These are phyloP conservation scores for Fusarium sp. DNA, from an alignment of 2,329 filamentous ascomycete species.

Conservation along the genomic window DNA sequence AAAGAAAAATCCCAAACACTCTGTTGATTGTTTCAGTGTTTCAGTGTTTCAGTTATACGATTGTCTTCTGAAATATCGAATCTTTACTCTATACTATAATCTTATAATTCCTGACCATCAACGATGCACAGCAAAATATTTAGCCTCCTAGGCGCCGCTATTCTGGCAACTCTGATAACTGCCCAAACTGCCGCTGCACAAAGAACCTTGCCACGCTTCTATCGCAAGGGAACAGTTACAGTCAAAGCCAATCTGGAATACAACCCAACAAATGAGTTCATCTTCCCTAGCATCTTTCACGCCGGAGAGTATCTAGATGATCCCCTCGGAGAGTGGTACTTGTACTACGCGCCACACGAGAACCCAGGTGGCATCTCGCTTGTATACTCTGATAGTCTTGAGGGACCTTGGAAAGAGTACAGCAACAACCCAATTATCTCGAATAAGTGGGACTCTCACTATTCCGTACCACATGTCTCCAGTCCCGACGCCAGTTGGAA, in stretches of 20 bases:
- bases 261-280: constrained; percentile 49
- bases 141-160: not conserved
- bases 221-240: constrained; percentile 42
- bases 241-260: constrained; percentile 41
- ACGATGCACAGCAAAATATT: not conserved
- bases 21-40: not conserved
- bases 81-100: too few relatives aligned
- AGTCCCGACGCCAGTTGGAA: constrained; percentile 36
- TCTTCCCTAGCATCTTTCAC: constrained; percentile 48
- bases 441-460: constrained; percentile 24
- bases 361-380: constrained; percentile 46
- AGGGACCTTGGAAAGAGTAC: constrained; percentile 34
- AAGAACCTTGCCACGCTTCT: constrained; percentile 42
- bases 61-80: too few relatives aligned
- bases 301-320: constrained; percentile 37
- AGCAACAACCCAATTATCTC: constrained; percentile 12
- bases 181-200: constrained; percentile 28
- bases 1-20: fast-evolving
- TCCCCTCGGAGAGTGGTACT: constrained; percentile 46
- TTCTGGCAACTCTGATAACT: not conserved
- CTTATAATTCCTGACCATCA: too few relatives aligned
- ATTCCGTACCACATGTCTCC: constrained; percentile 36
- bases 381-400: constrained; percentile 39
- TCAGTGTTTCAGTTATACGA: not conserved
- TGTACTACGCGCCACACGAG: constrained; percentile 50